Base-by-base conservation (phyloP, 2,329 filamentous ascomycete genomes). In the Pseudocercospora vitis region DNA sequence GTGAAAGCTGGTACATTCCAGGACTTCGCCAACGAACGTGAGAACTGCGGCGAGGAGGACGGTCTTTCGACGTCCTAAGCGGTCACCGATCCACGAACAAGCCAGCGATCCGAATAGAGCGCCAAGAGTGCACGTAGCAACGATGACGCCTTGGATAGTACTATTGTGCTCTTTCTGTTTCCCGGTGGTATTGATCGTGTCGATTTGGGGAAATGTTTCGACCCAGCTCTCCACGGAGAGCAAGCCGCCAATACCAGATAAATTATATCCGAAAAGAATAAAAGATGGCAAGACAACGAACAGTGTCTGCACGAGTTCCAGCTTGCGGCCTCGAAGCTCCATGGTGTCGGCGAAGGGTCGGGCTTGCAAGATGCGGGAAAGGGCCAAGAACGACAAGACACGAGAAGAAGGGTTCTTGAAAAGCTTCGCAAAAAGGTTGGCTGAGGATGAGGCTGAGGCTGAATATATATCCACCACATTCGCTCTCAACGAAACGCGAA, bases 181-280 rank as follows among this genome's bases (percentile, higher is more conserved):
- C 2, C 76, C 77, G 1, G 58, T 67, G 14, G 53, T 58, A 33
- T 61, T 52, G 1, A 73, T 70, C 0, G 77, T 80, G 63, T 81
- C 72, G 60, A 80, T 78, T 48, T 71, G 61, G 1, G 78, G 78
- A 58, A 81, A 79, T 53, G 73, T 71, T 53, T 73, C 65, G 39
- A 71, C 68, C 70, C 71, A 74, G 54, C 70, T 69, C 7, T 59
- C 52, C 1, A 72, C 64, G 52, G 74, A 68, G 54, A 75, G 61
- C n/a, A 80, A 68, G 11, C 77, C 76, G 39, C 77, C 77, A n/a
- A 76, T 70, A 42, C 75, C 75, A 45, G 75, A 74, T 61, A 79
- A 76, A 62, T 80, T 79, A 69, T 79, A 81, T 48, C 78, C 78
- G 59, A 77, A 79, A 44, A 77, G 68, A 50, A 78, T 72, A 55